Percentiles rank a stretch among this genome's conserved stretches.
These are phyloP conservation scores for Fistulinella cinereoalba DNA, from an alignment of 1,284 basidiomycete genomes.

Conservation along the genomic window DNA sequence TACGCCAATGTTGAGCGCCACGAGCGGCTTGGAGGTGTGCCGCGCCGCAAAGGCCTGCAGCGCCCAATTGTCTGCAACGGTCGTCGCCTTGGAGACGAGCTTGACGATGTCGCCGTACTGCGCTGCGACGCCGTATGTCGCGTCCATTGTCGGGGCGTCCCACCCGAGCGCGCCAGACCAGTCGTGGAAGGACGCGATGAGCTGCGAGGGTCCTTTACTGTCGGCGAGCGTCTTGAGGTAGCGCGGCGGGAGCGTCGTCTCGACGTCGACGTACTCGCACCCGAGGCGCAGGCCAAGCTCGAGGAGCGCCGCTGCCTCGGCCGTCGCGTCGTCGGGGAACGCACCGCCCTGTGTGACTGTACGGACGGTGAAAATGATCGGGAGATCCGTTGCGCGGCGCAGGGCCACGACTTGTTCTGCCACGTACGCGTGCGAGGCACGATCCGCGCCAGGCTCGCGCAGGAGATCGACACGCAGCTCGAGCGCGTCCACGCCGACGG, in stretches of 20 bases:
- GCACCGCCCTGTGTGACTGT: constrained; percentile 88
- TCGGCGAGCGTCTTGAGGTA: constrained; percentile 57
- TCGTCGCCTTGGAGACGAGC: constrained; percentile 83
- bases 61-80: constrained; percentile 76
- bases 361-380: constrained; percentile 91
- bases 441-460: constrained; percentile 45
- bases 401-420: constrained; percentile 80
- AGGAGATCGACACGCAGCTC: constrained; percentile 94
- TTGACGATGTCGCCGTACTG: constrained; percentile 87
- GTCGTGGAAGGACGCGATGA: constrained; percentile 95
- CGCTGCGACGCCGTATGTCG: constrained; percentile 66
- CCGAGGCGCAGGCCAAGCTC: constrained; percentile 79
- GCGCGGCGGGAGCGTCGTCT: constrained; percentile 73
- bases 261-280: constrained; percentile 93
- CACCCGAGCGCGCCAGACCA: constrained; percentile 86
- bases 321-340: constrained; percentile 78
- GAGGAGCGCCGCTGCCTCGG: constrained; percentile 79
- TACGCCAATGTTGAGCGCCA: constrained; percentile 93
- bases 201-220: constrained; percentile 68
- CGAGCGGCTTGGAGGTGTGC: constrained; percentile 68
- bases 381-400: constrained; percentile 75
- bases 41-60: constrained; percentile 71
- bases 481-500: constrained; percentile 86
- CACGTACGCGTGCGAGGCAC: constrained; percentile 72
- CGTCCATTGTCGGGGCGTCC: constrained; percentile 65